Evolutionary conservation across 1,139 yeast species (phyloP), one percentile per base, ranked within the genome.

Genomic region (Blastobotrys illinoisensis): DNA sequence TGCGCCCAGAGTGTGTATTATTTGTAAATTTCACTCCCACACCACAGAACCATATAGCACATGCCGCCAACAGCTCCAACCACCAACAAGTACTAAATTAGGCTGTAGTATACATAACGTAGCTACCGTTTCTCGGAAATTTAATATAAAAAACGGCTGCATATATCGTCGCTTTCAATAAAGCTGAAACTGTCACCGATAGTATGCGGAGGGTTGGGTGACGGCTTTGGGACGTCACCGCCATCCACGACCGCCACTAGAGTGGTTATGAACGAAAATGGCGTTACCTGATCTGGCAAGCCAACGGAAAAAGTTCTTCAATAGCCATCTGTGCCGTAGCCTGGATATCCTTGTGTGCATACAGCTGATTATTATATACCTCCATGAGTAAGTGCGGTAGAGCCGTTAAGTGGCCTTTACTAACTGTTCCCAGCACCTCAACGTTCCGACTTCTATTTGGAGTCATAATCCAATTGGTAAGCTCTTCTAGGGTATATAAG

Each of bases 291-390:
- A 50, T 16, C 16, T 40, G 24, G 47, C 53, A 9, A 7, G 46
- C 21, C 47, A 45, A 16, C 49, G 57, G 69, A 56, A 58, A 50
- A 51, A 56, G 9, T 58, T 55, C 52, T 64, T 65, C 47, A 59
- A 59, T 49, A 56, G 56, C 46, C 68, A 65, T 53, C 60, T 65
- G 24, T 14, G 62, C 28, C 55, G 54, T 20, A 58, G 60, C 9
- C 47, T 65, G 19, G 67, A 64, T 44, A 53, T 60, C 16, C 57
- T 65, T 23, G 58, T 60, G 23, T 62, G 56, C 47, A 51, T 60
- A 5, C 67, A 65, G 54, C 57, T 65, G 18, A 56, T 63, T 48
- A 59, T 65, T 18, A 64, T 65, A 19, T 65, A 65, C 46, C 57
- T 65, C 40, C 60, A 65, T 49, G 68, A 65, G 61, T 59, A 57